Percentiles rank a stretch among this genome's conserved stretches.
phyloP scores from a whole-genome alignment of 2,329 filamentous ascomycete genomes.

The Hypoxylon sp. region DNA sequence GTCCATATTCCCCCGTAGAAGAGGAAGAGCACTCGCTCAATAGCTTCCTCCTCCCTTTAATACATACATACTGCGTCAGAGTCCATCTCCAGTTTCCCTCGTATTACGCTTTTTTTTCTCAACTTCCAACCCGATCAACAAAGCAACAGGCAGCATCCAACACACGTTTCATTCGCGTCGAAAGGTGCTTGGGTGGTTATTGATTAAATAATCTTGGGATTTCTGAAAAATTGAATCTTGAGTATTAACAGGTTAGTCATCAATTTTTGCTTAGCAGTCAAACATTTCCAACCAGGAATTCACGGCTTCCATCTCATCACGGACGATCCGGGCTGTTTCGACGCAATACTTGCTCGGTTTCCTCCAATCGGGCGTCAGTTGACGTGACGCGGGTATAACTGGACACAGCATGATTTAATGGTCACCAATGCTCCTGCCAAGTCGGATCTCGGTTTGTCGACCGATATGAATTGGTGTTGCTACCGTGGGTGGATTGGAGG shows the following conservation, averaged over 20 bases:
- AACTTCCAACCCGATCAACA: slow-evolving; percentile 23
- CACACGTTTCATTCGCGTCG: slow-evolving; percentile 11
- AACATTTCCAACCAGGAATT: slow-evolving; percentile 1
- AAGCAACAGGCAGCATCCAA: slow-evolving; percentile 24
- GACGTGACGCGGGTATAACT: slow-evolving; percentile 33
- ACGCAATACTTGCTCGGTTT: not conserved
- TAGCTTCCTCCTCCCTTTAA: slow-evolving; percentile 57
- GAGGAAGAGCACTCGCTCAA: slow-evolving; percentile 56
- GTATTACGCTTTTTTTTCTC: slow-evolving; percentile 36
- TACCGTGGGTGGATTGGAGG: not conserved
- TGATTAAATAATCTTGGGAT: slow-evolving; percentile 34
- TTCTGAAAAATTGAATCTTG: slow-evolving; percentile 42
- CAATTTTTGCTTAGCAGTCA: slow-evolving; percentile 5
- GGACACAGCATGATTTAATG: slow-evolving; percentile 24
- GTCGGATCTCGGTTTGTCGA: slow-evolving; percentile 10
- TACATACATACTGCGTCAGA: slow-evolving; percentile 43
- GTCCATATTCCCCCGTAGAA: slow-evolving; percentile 54
- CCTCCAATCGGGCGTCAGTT: slow-evolving; percentile 22
- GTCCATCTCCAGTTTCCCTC: slow-evolving; percentile 36
- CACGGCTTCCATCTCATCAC: slow-evolving; percentile 1
- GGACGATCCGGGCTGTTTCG: not conserved
- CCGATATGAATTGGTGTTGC: slow-evolving; percentile 5
- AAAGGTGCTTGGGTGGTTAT: slow-evolving; percentile 21
- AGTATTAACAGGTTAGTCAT: slow-evolving; percentile 41
- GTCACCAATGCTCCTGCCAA: slow-evolving; percentile 8